Percentiles rank a stretch among this genome's conserved stretches.
Evolutionary conservation across 352 stramenopile species (phyloP).

Genomic region (Paralagenidium karlingii): DNA sequence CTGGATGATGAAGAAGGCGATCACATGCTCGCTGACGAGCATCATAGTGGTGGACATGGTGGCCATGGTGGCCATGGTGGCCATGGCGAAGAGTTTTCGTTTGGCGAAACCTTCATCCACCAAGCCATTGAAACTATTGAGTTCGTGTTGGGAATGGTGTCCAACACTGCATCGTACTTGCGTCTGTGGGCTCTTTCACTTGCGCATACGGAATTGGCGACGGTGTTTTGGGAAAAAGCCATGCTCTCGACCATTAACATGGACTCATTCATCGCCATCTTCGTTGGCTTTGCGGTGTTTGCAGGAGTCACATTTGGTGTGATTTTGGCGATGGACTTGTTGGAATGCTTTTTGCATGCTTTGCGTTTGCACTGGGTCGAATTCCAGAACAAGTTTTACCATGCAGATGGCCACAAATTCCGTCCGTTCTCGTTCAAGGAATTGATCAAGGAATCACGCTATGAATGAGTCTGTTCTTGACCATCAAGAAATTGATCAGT

Average conservation of each 20-base stretch:
- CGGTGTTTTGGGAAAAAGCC: slow-evolving; percentile 98
- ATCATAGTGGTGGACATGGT: slow-evolving; percentile 19
- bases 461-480: no score
- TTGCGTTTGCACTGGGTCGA: slow-evolving; percentile 99
- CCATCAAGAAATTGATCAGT: no score
- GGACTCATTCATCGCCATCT: slow-evolving; percentile 94
- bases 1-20: slow-evolving; percentile 66
- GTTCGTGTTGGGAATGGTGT: slow-evolving; percentile 99
- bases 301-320: slow-evolving; percentile 95
- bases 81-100: slow-evolving; percentile 80
- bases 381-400: slow-evolving; percentile 99
- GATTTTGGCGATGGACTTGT: slow-evolving; percentile 97
- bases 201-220: slow-evolving; percentile 91
- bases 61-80: slow-evolving; percentile 20
- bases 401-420: slow-evolving; percentile 96
- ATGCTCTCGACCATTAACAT: slow-evolving; percentile 96
- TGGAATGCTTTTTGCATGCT: slow-evolving; percentile 99
- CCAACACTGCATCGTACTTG: slow-evolving; percentile 99
- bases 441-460: slow-evolving; percentile 27
- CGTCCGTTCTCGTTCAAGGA: slow-evolving; percentile 91
- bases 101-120: slow-evolving; percentile 98
- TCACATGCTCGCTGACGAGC: slow-evolving; percentile 22
- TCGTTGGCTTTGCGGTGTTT: slow-evolving; percentile 89
- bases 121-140: slow-evolving; percentile 99
- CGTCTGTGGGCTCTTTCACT: slow-evolving; percentile 98